Percentiles rank a stretch among this genome's conserved stretches.
Evolutionary conservation across 78 protist genomes (phyloP).

Genomic region (Corallochytrium limacisporum): DNA sequence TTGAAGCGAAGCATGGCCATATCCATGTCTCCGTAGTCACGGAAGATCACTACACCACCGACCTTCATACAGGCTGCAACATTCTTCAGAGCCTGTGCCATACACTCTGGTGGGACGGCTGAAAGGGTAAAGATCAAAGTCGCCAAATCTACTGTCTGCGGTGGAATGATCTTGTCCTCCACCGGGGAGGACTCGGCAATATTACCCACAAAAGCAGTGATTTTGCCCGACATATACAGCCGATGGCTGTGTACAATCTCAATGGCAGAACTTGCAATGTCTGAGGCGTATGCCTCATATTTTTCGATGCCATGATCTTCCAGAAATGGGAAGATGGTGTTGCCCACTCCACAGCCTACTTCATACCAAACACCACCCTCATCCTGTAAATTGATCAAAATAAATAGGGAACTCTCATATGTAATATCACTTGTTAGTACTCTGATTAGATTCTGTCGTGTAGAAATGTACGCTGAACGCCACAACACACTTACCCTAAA

Average conservation of each 20-base stretch:
- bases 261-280: background rate
- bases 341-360: conserved; percentile 74
- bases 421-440: too few species aligned
- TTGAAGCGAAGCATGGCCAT: conserved; percentile 45
- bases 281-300: too few species aligned
- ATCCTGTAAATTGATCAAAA: background rate
- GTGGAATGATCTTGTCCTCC: background rate
- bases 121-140: conserved; percentile 54
- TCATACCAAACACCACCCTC: conserved; percentile 9
- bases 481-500: background rate
- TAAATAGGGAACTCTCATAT: too few species aligned
- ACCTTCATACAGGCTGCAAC: conserved; percentile 7
- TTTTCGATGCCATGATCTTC: too few species aligned
- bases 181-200: background rate
- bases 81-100: background rate
- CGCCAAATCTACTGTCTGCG: conserved; percentile 15
- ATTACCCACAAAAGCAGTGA: background rate
- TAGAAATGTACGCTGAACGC: background rate
- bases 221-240: background rate
- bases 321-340: conserved; percentile 39
- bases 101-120: conserved; percentile 40
- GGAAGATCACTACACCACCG: conserved; percentile 48
- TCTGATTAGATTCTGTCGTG: background rate
- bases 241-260: background rate
- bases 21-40: conserved; percentile 62